Evolutionary conservation across 805 yeast species (phyloP).

Genomic region (Clavispora asparagi): DNA sequence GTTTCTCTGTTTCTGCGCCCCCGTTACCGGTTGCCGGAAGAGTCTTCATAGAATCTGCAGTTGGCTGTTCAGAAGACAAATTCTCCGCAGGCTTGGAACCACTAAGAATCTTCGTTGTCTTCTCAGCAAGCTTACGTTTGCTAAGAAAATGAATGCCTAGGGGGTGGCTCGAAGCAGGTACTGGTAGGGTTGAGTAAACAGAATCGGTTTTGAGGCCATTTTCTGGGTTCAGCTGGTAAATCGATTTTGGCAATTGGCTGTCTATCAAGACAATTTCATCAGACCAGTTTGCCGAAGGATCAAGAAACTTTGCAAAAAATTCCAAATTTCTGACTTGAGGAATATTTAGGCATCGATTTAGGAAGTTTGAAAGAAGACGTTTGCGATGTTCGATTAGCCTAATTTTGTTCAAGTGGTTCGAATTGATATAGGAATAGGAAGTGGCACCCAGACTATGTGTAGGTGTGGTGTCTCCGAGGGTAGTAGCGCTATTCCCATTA

Average conservation of each 20-base stretch:
- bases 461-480: slow-evolving; percentile 5
- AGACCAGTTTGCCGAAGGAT: slow-evolving; percentile 80
- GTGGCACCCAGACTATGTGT: slow-evolving; percentile 2
- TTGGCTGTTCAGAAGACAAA: background rate
- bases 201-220: slow-evolving; percentile 35
- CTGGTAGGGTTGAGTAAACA: slow-evolving; percentile 30
- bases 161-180: slow-evolving; percentile 23
- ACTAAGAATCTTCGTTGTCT: slow-evolving; percentile 3
- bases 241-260: slow-evolving; percentile 36
- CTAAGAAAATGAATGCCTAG: slow-evolving; percentile 26
- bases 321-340: slow-evolving; percentile 51
- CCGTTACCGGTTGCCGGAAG: background rate
- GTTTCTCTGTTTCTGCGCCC: background rate
- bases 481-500: background rate
- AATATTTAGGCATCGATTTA: slow-evolving; percentile 66
- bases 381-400: slow-evolving; percentile 35
- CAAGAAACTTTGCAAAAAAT: slow-evolving; percentile 72
- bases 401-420: slow-evolving; percentile 34
- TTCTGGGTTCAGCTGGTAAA: slow-evolving; percentile 41
- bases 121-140: slow-evolving; percentile 3
- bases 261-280: slow-evolving; percentile 48
- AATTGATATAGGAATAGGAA: slow-evolving; percentile 31
- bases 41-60: background rate
- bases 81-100: background rate
- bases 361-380: slow-evolving; percentile 54